These are phyloP conservation scores for Retiboletus flavoniger DNA, from an alignment of 1,284 basidiomycete genomes.

Conservation along the genomic window DNA sequence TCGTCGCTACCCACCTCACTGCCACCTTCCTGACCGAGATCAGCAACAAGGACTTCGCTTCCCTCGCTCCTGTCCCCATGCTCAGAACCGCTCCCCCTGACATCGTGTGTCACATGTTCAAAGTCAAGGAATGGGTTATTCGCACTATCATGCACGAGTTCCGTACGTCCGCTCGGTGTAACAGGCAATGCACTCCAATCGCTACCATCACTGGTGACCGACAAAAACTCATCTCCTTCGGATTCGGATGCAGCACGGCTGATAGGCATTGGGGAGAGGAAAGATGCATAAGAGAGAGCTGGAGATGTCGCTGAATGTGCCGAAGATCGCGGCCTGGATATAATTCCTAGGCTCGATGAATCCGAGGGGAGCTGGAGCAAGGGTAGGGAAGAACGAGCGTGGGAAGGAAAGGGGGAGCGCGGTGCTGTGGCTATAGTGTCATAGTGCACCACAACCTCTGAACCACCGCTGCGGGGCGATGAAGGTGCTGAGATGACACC, in stretches of 20 bases:
- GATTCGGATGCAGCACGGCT: conserved; percentile 24
- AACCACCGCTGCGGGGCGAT: conserved; percentile 21
- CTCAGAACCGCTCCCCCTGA: not conserved
- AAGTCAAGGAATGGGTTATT: conserved; percentile 30
- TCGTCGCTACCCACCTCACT: conserved; percentile 32
- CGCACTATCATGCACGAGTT: conserved; percentile 7
- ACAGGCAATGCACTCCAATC: conserved; percentile 17
- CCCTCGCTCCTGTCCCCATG: conserved; percentile 19
- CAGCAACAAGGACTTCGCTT: conserved; percentile 22
- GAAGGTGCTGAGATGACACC: conserved; percentile 26
- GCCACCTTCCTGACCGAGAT: conserved; percentile 13
- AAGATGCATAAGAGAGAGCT: conserved; percentile 23
- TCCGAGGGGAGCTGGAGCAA: conserved; percentile 19
- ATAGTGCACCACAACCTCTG: conserved; percentile 17
- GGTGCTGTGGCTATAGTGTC: not conserved
- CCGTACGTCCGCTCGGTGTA: not conserved
- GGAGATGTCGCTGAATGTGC: conserved; percentile 12
- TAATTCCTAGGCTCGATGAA: not conserved
- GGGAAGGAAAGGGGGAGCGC: not conserved
- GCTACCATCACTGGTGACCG: conserved; percentile 22
- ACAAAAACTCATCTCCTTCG: conserved; percentile 31
- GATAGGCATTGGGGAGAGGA: conserved; percentile 26
- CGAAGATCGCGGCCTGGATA: conserved; percentile 13
- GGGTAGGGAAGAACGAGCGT: conserved; percentile 4
- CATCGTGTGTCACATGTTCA: conserved; percentile 15